Evolutionary conservation across 768 basidiomycete species (phyloP), one percentile per base, ranked within the genome.

Genomic region (Hysterangium stoloniferum): DNA sequence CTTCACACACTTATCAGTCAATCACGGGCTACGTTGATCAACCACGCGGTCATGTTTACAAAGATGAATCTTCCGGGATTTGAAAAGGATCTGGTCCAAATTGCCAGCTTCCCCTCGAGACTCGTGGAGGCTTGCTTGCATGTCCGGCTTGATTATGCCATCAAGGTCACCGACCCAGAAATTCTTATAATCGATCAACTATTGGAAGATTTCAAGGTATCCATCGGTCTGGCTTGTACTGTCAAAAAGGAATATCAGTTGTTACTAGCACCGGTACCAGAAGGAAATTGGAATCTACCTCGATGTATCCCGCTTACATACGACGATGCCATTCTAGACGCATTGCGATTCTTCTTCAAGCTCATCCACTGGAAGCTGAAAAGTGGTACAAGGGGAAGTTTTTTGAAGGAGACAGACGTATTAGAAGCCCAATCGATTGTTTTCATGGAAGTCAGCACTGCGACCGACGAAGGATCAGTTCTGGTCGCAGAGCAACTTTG

Each of bases 321-420:
- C 64, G 94, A 99, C 65, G 67, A 74, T 17, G 90, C 90, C 1
- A 83, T 99, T 49, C 71, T 95, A 52, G 86, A 94, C 55, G 88
- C 89, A 2, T 69, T 98, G 54, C 76, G 80, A 6, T 82, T 83
- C 61, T 94, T 98, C 68, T 99, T 99, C 75, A 85, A 79, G 61
- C 73, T 99, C 31, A 82, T 98, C 19, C 91, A 95, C 57, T 92
- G 86, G 88, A 95, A 97, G 65, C 74, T 99, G 45, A 95, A 95
- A 72, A 86, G 88, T 56, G 90, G 86, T 17, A 77, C 82, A 53
- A 92, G 90, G 64, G 87, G 86, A 17, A 90, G 94, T 42, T 88
- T 95, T 66, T 94, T 98, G 73, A 92, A 94, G 62, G 96, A 99
- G 71, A 96, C 94, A 0, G 95, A 98, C 63, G 82, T 98, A n/a